These are phyloP conservation scores for Monilinia laxa DNA, from an alignment of 2,329 filamentous ascomycete species.

Conservation along the genomic window DNA sequence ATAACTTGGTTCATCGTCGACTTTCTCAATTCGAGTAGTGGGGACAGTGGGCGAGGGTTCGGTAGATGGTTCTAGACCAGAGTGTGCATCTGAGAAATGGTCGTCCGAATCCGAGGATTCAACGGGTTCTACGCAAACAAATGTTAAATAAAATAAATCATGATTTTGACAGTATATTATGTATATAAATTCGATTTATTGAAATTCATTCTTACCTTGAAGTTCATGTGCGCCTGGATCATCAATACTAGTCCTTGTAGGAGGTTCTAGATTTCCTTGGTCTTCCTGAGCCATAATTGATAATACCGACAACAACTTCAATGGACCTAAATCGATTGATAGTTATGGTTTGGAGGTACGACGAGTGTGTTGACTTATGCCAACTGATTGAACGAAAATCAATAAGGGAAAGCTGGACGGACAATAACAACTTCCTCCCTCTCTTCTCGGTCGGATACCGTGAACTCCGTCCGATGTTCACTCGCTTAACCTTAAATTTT, in stretches of 20 bases:
- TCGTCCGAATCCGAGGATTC: conserved; percentile 64
- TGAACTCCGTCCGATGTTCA: conserved; percentile 15
- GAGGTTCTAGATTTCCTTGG: conserved; percentile 45
- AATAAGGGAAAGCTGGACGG: conserved; percentile 7
- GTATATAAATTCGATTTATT: neutral
- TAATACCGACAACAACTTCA: conserved; percentile 13
- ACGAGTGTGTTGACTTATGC: conserved; percentile 6
- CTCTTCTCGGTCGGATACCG: conserved; percentile 13
- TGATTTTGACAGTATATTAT: neutral
- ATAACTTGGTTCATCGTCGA: conserved; percentile 57
- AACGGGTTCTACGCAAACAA: conserved; percentile 31
- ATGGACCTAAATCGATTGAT: neutral
- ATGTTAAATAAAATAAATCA: neutral
- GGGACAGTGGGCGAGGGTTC: conserved; percentile 51
- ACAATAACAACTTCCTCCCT: conserved; percentile 19
- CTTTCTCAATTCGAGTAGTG: conserved; percentile 58
- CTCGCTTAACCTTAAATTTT: conserved; percentile 25
- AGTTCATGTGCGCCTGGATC: conserved; percentile 62
- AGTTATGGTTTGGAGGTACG: neutral
- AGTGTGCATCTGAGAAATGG: conserved; percentile 67
- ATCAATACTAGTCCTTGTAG: conserved; percentile 45
- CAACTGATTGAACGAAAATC: neutral
- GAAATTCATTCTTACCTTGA: conserved; percentile 44
- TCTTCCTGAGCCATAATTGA: conserved; percentile 37
- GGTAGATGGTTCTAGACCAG: conserved; percentile 46